Base-by-base conservation (phyloP, 2,329 filamentous ascomycete species). In the Ophiosphaerella narmari region DNA sequence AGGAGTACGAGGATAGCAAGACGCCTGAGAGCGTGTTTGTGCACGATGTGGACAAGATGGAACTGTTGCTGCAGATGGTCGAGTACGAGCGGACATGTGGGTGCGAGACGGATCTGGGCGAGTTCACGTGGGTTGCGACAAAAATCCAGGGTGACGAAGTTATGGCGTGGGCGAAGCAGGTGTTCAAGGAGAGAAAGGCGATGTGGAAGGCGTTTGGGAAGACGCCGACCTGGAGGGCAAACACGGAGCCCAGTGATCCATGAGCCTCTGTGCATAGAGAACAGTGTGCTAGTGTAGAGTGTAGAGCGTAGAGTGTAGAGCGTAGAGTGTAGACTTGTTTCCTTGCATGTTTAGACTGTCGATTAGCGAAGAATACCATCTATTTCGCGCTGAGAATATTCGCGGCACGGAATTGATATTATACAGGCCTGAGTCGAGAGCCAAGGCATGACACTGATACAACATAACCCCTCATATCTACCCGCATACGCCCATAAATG, bases 31-130 rank as follows among this genome's bases (percentile, higher is more conserved):
- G 88, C 61, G 81, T 86, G 54, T 97, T 93, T 57, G 94, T 99
- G 37, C 94, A 99, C 72, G 94, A 99, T 72, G 85, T 99, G 51
- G 94, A 99, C 76, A 97, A 97, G 85, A 86, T 99, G 73, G 94
- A 99, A 77, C 78, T 99, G 59, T 76, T 99, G 54, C 77, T 96
- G 67, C 94, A 99, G 78, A 97, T 97, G 89, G 79, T 96, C 26
- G 94, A 99, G 74, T 99, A 99, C 68, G 94, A 99, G 82, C 87
- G 88, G 64, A 77, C 81, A 11, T 80, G 84, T 42, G 75, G 86
- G 47, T 84, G 84, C 24, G 75, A 77, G 56, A 73, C 91, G 34
- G 91, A 97, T 72, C 77, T 99, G 43, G 85, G 88, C 44, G 94
- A 99, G 77, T 97, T 99, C 62, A 83, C 85, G 0, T 87, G 88